Evolutionary conservation across 1,284 basidiomycete genomes (phyloP), one percentile per base, ranked within the genome.

Genomic region (Peniophora sp.): DNA sequence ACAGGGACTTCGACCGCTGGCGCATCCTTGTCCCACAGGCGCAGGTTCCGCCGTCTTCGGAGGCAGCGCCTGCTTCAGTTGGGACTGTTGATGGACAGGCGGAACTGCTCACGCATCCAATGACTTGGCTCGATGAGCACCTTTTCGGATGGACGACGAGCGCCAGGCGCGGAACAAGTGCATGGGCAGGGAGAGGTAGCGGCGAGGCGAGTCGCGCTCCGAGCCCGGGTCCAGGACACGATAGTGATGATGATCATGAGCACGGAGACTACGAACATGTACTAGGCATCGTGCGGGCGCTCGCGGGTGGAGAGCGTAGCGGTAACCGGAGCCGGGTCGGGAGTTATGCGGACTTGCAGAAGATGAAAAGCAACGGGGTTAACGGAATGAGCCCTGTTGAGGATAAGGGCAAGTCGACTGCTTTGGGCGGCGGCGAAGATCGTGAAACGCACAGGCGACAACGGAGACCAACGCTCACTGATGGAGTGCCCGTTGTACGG

Each of bases 121-220:
- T 94, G 76, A 87, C 86, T 15, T 95, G 92, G 92, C 77, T 96
- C 34, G 94, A 97, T 64, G 93, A 96, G 68, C 80, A 88, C 15
- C 72, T 97, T 37, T 97, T 96, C 65, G 94, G 94, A 35, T 97
- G 93, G 93, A 88, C 83, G 62, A 76, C 76, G 27, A 88, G 84
- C 58, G 76, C 85, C 3, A 67, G 64, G 49, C 79, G 74, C 45
- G 88, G 87, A 3, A 88, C 85, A 2, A 88, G 83, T 60, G 85
- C 78, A n/a, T 90, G 87, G 88, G 76, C 76, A 39, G 60, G 51
- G 17, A 68, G 72, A 12, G 70, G 73, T 5, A 75, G 68, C 52
- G 73, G 78, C 41, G 83, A 86, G 50, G 68, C 71, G 51, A 89
- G 87, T 64, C 72, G 82, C 48, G 71, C 79, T 24, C 74, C 72